phyloP scores from a whole-genome alignment of 129 eudicot genomes.

The Lonicera japonica region DNA sequence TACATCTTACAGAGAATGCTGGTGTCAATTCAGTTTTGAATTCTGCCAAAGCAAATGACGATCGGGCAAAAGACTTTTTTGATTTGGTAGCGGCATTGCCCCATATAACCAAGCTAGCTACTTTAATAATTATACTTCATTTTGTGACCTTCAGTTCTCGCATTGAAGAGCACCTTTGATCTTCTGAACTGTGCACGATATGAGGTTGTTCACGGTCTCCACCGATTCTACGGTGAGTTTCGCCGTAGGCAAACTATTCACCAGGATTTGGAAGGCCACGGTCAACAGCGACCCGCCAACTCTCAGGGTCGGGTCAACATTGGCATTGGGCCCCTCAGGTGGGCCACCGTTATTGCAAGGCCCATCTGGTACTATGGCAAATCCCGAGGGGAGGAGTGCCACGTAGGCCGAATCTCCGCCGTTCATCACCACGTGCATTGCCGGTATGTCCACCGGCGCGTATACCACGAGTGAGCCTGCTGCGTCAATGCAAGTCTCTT shows the following conservation, averaged over 20 bases:
- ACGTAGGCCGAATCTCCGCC: conserved; percentile 98
- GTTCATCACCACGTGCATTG: conserved; percentile 95
- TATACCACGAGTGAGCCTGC: conserved; percentile 90
- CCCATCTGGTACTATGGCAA: conserved; percentile 84
- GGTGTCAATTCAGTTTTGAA: too few relatives aligned
- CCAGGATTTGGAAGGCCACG: conserved; percentile 90
- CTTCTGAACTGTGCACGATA: conserved; percentile 91
- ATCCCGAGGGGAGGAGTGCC: conserved; percentile 90
- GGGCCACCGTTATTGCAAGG: conserved; percentile 1
- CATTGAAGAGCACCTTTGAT: conserved; percentile 79
- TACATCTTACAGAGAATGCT: too few relatives aligned
- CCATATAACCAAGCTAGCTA: too few relatives aligned
- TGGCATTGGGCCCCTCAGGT: conserved; percentile 15
- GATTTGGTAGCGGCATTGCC: too few relatives aligned
- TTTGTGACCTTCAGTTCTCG: conserved; percentile 33
- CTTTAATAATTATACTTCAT: too few relatives aligned
- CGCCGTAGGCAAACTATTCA: conserved; percentile 86
- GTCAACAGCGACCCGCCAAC: conserved; percentile 73
- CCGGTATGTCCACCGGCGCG: conserved; percentile 97
- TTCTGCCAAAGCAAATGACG: too few relatives aligned
- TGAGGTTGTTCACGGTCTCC: conserved; percentile 89
- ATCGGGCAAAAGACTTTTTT: too few relatives aligned
- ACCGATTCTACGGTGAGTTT: conserved; percentile 96
- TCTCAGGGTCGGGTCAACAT: conserved; percentile 24
- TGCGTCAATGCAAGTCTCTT: conserved; percentile 87